Evolutionary conservation across 108 stramenopile genomes (phyloP).

Genomic region (Thalassiosira profunda): DNA sequence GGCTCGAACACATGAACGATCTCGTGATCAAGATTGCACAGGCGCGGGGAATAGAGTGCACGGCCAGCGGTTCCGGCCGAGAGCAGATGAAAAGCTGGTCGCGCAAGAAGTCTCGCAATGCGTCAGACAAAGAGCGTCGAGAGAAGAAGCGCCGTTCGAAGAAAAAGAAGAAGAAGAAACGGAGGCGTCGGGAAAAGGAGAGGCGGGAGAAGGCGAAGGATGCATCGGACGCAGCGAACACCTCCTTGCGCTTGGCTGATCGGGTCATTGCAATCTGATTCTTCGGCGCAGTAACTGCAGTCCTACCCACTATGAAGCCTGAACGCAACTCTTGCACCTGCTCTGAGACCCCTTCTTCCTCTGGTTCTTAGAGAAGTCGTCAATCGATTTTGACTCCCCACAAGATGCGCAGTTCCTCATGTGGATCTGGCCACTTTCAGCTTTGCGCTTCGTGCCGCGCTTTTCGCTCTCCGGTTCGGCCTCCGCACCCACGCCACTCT

Average conservation of each 20-base stretch:
- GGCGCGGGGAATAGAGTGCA: conserved; percentile 12
- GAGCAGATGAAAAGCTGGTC: conserved; percentile 30
- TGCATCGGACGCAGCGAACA: too few species aligned
- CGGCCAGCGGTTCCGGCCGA: background rate
- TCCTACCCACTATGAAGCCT: too few species aligned
- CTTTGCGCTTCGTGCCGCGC: too few species aligned
- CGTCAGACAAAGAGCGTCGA: background rate
- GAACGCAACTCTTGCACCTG: too few species aligned
- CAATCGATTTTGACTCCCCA: background rate
- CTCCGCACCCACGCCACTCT: background rate
- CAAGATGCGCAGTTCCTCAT: conserved; percentile 1
- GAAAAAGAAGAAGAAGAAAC: conserved; percentile 27
- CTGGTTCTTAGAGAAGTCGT: conserved; percentile 11
- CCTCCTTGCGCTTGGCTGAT: too few species aligned
- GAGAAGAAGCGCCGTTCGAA: conserved; percentile 14
- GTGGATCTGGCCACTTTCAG: too few species aligned
- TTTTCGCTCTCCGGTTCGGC: too few species aligned
- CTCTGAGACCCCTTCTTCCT: background rate
- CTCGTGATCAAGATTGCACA: conserved; percentile 40
- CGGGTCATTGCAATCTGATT: too few species aligned
- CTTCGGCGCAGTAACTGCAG: too few species aligned
- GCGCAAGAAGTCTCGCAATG: conserved; percentile 6
- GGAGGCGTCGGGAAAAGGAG: background rate
- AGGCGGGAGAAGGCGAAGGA: background rate
- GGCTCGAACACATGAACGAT: conserved; percentile 39